A percentile compares a stretch with the other conserved stretches of the same genome.
Evolutionary conservation across 2,329 filamentous ascomycete species (phyloP).

Genomic region (Proliferodiscus dingleyae): DNA sequence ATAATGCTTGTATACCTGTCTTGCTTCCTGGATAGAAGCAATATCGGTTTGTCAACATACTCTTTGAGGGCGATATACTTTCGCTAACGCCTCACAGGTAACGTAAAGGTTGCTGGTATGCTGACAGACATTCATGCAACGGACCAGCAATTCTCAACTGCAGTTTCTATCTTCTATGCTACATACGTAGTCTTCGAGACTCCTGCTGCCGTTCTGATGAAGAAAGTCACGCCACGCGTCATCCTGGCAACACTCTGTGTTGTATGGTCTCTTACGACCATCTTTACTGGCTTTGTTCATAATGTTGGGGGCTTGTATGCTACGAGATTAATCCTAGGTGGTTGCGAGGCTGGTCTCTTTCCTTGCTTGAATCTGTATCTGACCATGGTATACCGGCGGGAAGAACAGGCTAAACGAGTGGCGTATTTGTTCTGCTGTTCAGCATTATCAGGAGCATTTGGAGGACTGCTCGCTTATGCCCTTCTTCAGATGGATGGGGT

Average conservation of each 20-base stretch:
- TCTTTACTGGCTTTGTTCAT: slow-evolving; percentile 42
- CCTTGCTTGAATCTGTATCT: slow-evolving; percentile 45
- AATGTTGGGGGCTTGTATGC: slow-evolving; percentile 40
- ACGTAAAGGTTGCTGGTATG: slow-evolving; percentile 22
- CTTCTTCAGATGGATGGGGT: slow-evolving; percentile 41
- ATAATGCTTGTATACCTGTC: slow-evolving; percentile 52
- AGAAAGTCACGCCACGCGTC: slow-evolving; percentile 40
- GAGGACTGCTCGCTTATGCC: slow-evolving; percentile 50
- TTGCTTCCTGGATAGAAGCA: slow-evolving; percentile 50
- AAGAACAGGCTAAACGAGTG: slow-evolving; percentile 50
- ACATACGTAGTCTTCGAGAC: slow-evolving; percentile 47
- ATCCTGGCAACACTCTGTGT: slow-evolving; percentile 31
- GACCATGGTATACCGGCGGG: slow-evolving; percentile 51
- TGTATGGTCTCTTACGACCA: slow-evolving; percentile 43
- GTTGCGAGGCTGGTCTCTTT: slow-evolving; percentile 45
- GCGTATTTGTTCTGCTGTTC: slow-evolving; percentile 49
- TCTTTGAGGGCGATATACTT: neutral
- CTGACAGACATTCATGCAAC: slow-evolving; percentile 15
- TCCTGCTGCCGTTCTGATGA: slow-evolving; percentile 43
- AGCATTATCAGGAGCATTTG: slow-evolving; percentile 47
- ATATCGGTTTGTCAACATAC: slow-evolving; percentile 33
- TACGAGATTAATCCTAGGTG: slow-evolving; percentile 42
- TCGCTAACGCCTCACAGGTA: slow-evolving; percentile 39
- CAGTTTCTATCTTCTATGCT: slow-evolving; percentile 46
- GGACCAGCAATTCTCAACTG: slow-evolving; percentile 15